Evolutionary conservation across 2,329 filamentous ascomycete species (phyloP), one percentile per base, ranked within the genome.

Genomic region (Phialocephala subalpina): DNA sequence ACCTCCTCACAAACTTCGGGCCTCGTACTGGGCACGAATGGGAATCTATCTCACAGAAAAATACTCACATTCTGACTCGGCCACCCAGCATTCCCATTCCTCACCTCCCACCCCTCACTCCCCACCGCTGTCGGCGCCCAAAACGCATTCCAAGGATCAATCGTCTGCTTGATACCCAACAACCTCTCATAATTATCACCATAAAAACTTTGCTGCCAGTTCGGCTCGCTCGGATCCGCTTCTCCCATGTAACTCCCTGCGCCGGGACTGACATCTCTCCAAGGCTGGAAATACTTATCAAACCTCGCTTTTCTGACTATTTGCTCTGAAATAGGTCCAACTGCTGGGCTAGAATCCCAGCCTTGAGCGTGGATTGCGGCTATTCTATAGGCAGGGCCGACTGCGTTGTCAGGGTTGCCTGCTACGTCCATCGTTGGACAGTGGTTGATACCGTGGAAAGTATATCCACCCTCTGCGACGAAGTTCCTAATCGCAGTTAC

Each of bases 161-260:
- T 84, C 68, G 79, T 80, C 60, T 76, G 70, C 80, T 88, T 88
- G 33, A 87, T 75, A 2, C 62, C 45, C 6, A 78, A 65, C 7
- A 86, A 69, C 7, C 69, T 67, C 1, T 72, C 64, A 63, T 85
- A 85, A 16, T 69, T 69, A 8, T 29, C 29, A 6, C 70, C 69
- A 64, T 62, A 68, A 55, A 72, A 71, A 35, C 42, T 58, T 22
- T 65, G 45, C 20, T 67, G 77, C 73, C 78, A 84, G 40, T 80
- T 68, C 0, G 76, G 76, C 72, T 83, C 77, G 47, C 73, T 73
- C 57, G 82, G 79, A 73, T 84, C 79, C 2, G 80, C 82, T 74
- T 87, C 84, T 69, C 83, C 85, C 77, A 82, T 77, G 73, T 84
- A 84, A 1, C 79, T 76, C 3, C 79, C 81, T 7, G 77, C 74